Evolutionary conservation across 345 rosid genomes (phyloP).

Genomic region (Moringa oleifera): DNA sequence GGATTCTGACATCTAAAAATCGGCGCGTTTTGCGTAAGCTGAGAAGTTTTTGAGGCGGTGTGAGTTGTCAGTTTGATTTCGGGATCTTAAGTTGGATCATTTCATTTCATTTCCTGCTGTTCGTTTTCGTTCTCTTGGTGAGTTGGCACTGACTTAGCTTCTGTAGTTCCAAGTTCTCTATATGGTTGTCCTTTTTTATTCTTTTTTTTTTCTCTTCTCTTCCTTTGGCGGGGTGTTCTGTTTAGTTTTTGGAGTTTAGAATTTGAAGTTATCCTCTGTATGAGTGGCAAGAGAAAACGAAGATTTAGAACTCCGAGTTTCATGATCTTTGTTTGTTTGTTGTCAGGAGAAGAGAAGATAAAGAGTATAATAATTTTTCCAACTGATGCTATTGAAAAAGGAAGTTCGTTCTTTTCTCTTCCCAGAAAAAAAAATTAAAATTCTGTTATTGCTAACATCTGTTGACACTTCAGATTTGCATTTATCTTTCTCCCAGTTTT

Average conservation of each 20-base stretch:
- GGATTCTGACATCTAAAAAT: not conserved
- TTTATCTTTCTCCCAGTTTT: not conserved
- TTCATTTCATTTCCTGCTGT: too few species aligned
- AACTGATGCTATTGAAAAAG: not conserved
- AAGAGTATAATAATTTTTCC: not conserved
- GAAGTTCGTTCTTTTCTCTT: not conserved
- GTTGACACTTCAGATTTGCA: not conserved
- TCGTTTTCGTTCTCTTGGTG: too few species aligned
- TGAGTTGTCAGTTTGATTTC: conserved; percentile 1
- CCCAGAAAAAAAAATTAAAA: too few species aligned
- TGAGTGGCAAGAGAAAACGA: conserved; percentile 6
- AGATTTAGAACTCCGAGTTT: not conserved
- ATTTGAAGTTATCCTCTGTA: conserved; percentile 5
- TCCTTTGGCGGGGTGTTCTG: not conserved
- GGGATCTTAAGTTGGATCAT: too few species aligned
- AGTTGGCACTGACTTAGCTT: conserved; percentile 6
- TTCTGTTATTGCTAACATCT: not conserved
- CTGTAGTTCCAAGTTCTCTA: not conserved
- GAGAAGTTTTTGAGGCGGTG: not conserved
- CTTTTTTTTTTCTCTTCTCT: not conserved
- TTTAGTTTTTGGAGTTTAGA: not conserved
- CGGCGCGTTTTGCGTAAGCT: too few species aligned
- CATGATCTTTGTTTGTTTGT: not conserved
- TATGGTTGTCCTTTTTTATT: not conserved
- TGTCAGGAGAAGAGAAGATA: not conserved